These are phyloP conservation scores for Hemerocallis citrina DNA, from an alignment of 106 monocot genomes.

Conservation along the genomic window DNA sequence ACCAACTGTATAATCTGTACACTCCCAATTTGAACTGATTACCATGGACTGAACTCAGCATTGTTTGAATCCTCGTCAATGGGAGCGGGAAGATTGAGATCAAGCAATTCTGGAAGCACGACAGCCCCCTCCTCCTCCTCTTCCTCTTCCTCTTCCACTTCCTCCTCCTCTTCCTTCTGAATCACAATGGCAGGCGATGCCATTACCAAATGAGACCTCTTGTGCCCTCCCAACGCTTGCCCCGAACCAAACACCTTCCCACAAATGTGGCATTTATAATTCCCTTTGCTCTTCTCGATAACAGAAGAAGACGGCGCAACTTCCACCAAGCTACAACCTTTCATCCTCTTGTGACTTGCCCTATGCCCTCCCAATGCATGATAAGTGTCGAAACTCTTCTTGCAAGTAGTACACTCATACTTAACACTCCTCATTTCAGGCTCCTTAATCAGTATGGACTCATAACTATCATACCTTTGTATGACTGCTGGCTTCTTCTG, in stretches of 20 bases:
- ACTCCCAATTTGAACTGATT: too few relatives aligned
- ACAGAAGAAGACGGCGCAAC: not conserved
- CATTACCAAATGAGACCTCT: slow-evolving; percentile 22
- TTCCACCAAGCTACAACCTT: not conserved
- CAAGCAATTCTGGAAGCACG: slow-evolving; percentile 8
- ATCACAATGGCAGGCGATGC: not conserved
- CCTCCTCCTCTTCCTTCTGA: not conserved
- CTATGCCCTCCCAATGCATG: slow-evolving; percentile 7
- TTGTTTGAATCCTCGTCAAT: slow-evolving; percentile 10
- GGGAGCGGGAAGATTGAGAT: slow-evolving; percentile 28
- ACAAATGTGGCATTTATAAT: slow-evolving; percentile 17
- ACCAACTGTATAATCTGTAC: too few relatives aligned
- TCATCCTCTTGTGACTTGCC: not conserved
- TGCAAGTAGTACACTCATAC: not conserved
- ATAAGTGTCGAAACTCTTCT: not conserved
- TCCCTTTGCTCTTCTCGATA: not conserved
- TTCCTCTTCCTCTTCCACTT: not conserved
- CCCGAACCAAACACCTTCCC: slow-evolving; percentile 25
- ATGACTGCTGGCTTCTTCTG: not conserved
- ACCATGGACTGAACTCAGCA: not conserved
- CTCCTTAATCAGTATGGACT: too few relatives aligned
- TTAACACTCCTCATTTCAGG: not conserved
- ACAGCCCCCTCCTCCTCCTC: not conserved
- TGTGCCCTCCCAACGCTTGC: slow-evolving; percentile 40
- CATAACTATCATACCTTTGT: not conserved